Base-by-base conservation (phyloP, 176 grass and related monocot genomes). In the Musa itinerans region DNA sequence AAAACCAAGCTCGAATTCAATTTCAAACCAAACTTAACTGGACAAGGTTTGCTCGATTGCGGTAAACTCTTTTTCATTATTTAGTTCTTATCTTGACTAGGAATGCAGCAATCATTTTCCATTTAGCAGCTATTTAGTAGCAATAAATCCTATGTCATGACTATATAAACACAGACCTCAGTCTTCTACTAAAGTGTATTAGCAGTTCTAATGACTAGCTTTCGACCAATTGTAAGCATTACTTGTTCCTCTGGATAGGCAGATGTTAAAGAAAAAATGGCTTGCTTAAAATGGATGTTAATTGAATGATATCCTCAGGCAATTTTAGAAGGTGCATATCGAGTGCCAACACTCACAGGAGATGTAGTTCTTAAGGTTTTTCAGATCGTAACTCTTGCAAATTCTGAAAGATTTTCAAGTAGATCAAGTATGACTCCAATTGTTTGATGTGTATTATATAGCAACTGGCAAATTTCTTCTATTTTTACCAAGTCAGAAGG, bases 401-500 rank as follows among this genome's bases (percentile, higher is more conserved):
- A 34, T 58, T 27, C 15, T 27, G 17, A 16, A 61, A 56, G 2
- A 51, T 21, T 20, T 5, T 11, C 34, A 70, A 51, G 43, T 51
- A 22, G 17, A 70, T 70, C 29, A 51, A 51, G 8, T 13, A 34
- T 70, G 7, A 59, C 10, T 34, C 29, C 3, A 58, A 58, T 16
- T 58, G 11, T 58, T 58, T 17, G 17, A n/a, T 59, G 13, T 19
- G n/a, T 59, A 3, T 34, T 34, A 34, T 34, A 34, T 5, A 34
- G 29, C 3, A 34, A 34, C 29, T 34, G 29, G 29, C 29, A 34
- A 34, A 34, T 34, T 34, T 34, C 29, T 34, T 34, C 29, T 34
- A 34, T 34, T 4, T 34, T 34, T 34, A 80, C 88, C 88, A 82
- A 88, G 90, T 85, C 93, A 97, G 81, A 97, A 97, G 74, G 90